Conservation (phyloP, 140 eudicot species). For the Oenanthe javanica region DNA sequence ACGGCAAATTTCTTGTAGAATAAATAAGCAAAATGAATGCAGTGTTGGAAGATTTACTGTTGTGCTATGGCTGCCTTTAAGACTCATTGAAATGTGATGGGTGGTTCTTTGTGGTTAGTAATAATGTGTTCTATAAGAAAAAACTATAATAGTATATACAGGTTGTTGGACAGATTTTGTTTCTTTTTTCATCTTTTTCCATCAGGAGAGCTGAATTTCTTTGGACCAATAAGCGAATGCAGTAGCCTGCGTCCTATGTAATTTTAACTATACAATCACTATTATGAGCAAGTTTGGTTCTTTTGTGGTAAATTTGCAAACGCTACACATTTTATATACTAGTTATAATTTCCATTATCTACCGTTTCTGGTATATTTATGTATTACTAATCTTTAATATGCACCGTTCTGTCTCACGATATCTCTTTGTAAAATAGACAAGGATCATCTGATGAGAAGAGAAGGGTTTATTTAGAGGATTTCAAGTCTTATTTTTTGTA, state of each 20-base stretch:
- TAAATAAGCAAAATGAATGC: background rate
- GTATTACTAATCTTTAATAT: background rate
- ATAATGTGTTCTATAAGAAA: constrained; percentile 9
- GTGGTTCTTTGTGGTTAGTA: constrained; percentile 26
- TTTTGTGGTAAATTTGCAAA: background rate
- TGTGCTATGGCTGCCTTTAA: constrained; percentile 1
- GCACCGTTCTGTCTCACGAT: background rate
- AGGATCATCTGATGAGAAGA: background rate
- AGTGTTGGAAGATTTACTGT: background rate
- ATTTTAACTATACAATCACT: background rate
- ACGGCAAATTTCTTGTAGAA: constrained; percentile 9
- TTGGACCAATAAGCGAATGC: constrained; percentile 1
- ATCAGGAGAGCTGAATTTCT: background rate
- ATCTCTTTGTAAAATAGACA: background rate
- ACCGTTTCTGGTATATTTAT: background rate
- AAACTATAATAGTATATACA: background rate
- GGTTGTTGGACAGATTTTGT: background rate
- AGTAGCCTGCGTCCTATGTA: background rate
- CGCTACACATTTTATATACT: background rate
- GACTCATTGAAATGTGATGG: constrained; percentile 6
- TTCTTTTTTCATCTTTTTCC: background rate
- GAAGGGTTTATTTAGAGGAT: background rate
- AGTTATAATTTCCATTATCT: background rate
- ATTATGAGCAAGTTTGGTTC: background rate
- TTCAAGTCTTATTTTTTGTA: background rate